A percentile compares a stretch with the other conserved stretches of the same genome.
Evolutionary conservation across 1,284 basidiomycete genomes (phyloP).

Genomic region (Moniliophthora roreri): DNA sequence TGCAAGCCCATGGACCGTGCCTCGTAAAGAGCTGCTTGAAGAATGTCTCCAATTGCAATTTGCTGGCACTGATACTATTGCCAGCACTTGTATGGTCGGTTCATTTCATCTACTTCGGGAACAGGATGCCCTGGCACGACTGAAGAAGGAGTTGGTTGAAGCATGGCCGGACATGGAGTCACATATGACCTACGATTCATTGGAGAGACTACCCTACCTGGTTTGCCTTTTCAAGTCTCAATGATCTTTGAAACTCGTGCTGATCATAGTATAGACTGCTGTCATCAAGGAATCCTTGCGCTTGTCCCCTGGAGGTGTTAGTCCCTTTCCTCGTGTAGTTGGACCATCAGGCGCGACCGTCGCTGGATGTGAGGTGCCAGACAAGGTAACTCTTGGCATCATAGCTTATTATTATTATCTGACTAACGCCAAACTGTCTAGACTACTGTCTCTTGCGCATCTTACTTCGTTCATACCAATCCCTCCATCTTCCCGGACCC

Average conservation of each 20-base stretch:
- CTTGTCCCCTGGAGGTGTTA: slow-evolving; percentile 4
- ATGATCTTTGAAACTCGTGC: not conserved
- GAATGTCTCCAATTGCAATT: slow-evolving; percentile 10
- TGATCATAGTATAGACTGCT: slow-evolving; percentile 1
- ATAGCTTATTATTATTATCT: too few relatives aligned
- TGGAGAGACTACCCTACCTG: slow-evolving; percentile 5
- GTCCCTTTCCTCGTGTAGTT: slow-evolving; percentile 9
- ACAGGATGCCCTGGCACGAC: not conserved
- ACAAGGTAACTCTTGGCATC: too few relatives aligned
- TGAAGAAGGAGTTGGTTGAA: slow-evolving; percentile 11
- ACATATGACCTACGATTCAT: not conserved
- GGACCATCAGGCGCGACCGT: not conserved
- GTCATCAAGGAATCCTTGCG: slow-evolving; percentile 14
- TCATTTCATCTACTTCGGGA: slow-evolving; percentile 13
- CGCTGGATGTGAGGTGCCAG: slow-evolving; percentile 6
- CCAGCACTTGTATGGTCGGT: slow-evolving; percentile 14
- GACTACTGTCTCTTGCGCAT: slow-evolving; percentile 9
- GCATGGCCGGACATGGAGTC: not conserved
- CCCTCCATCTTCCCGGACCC: slow-evolving; percentile 8
- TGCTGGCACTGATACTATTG: slow-evolving; percentile 16
- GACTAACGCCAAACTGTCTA: too few relatives aligned
- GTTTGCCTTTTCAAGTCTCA: not conserved
- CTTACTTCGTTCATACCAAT: slow-evolving; percentile 8
- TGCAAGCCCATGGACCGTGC: not conserved
- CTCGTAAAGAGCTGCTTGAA: not conserved